phyloP scores from a whole-genome alignment of 31 red algal genomes.

The Asparagopsis taxiformis region DNA sequence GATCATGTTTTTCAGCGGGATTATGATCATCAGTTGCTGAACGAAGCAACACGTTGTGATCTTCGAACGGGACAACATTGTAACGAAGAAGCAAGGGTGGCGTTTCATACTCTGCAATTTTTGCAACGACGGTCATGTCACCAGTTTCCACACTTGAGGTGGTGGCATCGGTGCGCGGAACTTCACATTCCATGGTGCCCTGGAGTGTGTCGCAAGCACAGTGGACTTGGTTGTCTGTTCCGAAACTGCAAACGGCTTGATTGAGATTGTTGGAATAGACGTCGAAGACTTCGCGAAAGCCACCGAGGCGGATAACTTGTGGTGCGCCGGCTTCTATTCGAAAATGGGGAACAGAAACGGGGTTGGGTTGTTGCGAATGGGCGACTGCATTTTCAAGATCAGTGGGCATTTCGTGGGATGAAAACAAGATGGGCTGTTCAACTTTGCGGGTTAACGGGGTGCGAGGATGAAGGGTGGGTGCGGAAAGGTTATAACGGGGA shows the following conservation, averaged over 20 bases:
- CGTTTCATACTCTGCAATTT: slow-evolving; percentile 54
- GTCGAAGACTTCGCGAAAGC: slow-evolving; percentile 44
- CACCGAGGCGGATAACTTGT: slow-evolving; percentile 34
- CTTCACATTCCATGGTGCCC: slow-evolving; percentile 55
- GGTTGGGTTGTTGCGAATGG: too few species aligned
- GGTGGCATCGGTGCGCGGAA: slow-evolving; percentile 9
- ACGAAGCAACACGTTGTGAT: slow-evolving; percentile 14
- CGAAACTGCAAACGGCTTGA: slow-evolving; percentile 40
- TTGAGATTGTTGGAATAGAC: slow-evolving; percentile 29
- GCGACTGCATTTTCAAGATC: too few species aligned
- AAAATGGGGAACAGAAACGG: not conserved
- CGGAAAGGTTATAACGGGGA: too few species aligned
- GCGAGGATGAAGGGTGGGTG: too few species aligned
- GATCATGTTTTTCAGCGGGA: not conserved
- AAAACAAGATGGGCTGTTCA: too few species aligned
- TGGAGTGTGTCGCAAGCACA: slow-evolving; percentile 41
- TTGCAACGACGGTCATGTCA: slow-evolving; percentile 30
- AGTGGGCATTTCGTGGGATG: too few species aligned
- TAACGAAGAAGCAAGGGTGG: slow-evolving; percentile 28
- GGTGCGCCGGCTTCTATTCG: slow-evolving; percentile 45
- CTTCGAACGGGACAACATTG: slow-evolving; percentile 12
- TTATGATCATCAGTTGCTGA: not conserved
- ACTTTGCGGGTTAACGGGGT: too few species aligned
- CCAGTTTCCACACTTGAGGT: not conserved
- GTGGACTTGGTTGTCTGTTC: slow-evolving; percentile 22